Base-by-base conservation (phyloP, 805 yeast genomes). In the Myxozyma mucilagina region DNA sequence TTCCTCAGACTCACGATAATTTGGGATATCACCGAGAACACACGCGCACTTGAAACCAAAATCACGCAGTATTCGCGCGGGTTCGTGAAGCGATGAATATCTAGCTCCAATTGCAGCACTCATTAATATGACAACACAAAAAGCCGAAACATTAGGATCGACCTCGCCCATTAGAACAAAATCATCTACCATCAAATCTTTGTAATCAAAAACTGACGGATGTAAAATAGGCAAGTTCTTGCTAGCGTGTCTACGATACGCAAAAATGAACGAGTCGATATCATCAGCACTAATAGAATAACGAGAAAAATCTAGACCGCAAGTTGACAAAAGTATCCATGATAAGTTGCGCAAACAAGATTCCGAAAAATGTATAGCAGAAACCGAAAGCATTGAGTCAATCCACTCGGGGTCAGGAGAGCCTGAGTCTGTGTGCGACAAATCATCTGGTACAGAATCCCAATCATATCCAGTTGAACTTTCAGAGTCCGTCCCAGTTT, bases 21-120 rank as follows among this genome's bases (percentile, higher is more conserved):
- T 35, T 4, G 50, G 36, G 8, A n/a, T 41, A 14, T 45, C 47
- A 7, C 10, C 5, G 11, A 52, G 48, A 7, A 14, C 41, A 10
- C 31, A 24, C n/a, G 51, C 39, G 20, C 56, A 57, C 39, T 31
- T 31, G 29, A n/a, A 43, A 18, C 60, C 14, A 16, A 41, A 5
- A 35, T 57, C 52, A 9, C 60, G 52, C 32, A 57, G 36, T n/a
- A 39, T n/a, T 16, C 53, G 50, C 14, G 56, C 51, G 13, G 16
- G 39, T 4, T 57, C 56, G 36, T 34, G 52, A 41, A 29, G 24
- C 2, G 49, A 41, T 0, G 38, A 31, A 13, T 32, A 47, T 18
- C 49, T 13, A 13, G 56, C 60, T 6, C 60, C 60, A 13, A 57
- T 18, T 9, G 60, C 56, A 35, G 60, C 60, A 44, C 56, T 35